Base-by-base conservation (phyloP, 2,329 filamentous ascomycete genomes). In the Gliomastix tumulicola region DNA sequence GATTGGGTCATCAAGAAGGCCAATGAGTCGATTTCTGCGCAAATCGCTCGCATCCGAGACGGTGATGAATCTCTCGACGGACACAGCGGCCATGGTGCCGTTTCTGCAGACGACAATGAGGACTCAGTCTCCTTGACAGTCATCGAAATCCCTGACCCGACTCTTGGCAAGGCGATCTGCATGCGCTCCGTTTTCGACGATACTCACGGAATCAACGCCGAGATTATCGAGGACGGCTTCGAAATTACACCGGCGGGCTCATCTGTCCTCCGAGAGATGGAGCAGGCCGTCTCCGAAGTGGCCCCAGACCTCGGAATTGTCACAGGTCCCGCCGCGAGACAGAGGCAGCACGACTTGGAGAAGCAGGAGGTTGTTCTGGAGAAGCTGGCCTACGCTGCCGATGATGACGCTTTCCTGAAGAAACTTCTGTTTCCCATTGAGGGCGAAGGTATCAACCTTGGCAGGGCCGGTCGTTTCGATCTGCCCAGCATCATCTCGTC, bases 161-260 rank as follows among this genome's bases (percentile, higher is more conserved):
- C 76, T 2, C 69, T 98, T 1, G 88, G 85, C 40, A 96, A 92
- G 60, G 92, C 90, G 0, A 63, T 94, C n/a, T 79, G 86, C 11
- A 79, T 98, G 65, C 84, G 88, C 27, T 87, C 86, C 12, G 78
- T 97, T 23, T 98, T 98, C 49, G 90, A 98, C 47, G 92, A 97
- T 49, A 77, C 71, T n/a, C 69, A 82, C 16, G 92, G 92, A 35
- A 96, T 98, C 63, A 97, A 97, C 49, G 75, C 84, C 1, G 92
- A 98, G 65, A 97, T 98, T 89, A 94, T 90, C 52, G 83, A 90
- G 43, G 92, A 98, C 47, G 92, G 92, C 9, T 76, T 98, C 1
- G 75, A 85, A n/a, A 74, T 94, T 3, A 63, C 74, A 2, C 49
- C 82, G 1, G 79, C 79, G 2, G 84, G 85, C n/a, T 83, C 82